Evolutionary conservation across 805 yeast species (phyloP).

Genomic region (Metschnikowia aberdeeniae): DNA sequence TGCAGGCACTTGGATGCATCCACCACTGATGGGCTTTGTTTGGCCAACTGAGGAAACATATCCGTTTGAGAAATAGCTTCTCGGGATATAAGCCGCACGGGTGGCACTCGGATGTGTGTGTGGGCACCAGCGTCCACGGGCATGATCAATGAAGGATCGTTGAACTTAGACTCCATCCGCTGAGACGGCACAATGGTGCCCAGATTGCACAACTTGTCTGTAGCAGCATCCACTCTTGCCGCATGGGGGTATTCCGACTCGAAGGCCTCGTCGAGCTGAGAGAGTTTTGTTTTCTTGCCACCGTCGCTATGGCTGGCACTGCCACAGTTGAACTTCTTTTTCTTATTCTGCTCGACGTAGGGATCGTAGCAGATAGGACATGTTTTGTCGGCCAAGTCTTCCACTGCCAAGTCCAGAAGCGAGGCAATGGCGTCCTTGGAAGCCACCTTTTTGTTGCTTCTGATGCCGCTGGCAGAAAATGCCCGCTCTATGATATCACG

Average conservation of each 20-base stretch:
- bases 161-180: slow-evolving; percentile 1
- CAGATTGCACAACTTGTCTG: background rate
- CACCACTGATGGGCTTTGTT: background rate
- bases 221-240: slow-evolving; percentile 3
- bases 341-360: slow-evolving; percentile 20
- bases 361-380: slow-evolving; percentile 43
- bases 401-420: slow-evolving; percentile 22
- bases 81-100: slow-evolving; percentile 6
- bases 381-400: slow-evolving; percentile 17
- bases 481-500: slow-evolving; percentile 30
- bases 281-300: background rate
- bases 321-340: slow-evolving; percentile 7
- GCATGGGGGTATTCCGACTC: background rate
- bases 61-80: slow-evolving; percentile 7
- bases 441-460: slow-evolving; percentile 25
- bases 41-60: slow-evolving; percentile 11
- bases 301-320: slow-evolving; percentile 7
- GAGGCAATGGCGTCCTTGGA: slow-evolving; percentile 38
- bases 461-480: slow-evolving; percentile 27
- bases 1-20: slow-evolving; percentile 8
- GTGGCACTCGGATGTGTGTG: slow-evolving; percentile 12
- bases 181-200: slow-evolving; percentile 8
- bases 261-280: background rate
- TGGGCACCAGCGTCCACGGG: slow-evolving; percentile 12
- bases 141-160: slow-evolving; percentile 14